A percentile compares a stretch with the other conserved stretches of the same genome.
Evolutionary conservation across 2,329 filamentous ascomycete genomes (phyloP).

Genomic region (Hirsutella rhossiliensis): DNA sequence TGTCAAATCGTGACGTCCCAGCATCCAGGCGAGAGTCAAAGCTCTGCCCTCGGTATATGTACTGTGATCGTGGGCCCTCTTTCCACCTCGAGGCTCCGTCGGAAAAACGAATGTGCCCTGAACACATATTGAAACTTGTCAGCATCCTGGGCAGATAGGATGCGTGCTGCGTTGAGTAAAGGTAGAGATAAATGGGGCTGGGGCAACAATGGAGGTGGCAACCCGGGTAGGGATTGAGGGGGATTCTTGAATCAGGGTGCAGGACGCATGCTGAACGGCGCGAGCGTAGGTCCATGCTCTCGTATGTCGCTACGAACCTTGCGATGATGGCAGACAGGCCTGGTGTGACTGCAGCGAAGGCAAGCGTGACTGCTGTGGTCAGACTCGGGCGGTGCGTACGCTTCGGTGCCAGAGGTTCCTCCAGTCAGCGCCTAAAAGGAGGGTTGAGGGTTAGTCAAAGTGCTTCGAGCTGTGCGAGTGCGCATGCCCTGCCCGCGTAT

Average conservation of each 20-base stretch:
- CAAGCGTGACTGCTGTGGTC: slow-evolving; percentile 3
- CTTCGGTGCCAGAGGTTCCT: slow-evolving; percentile 6
- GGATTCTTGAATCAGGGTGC: not conserved
- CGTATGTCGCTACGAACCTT: slow-evolving; percentile 7
- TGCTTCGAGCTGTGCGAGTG: not conserved
- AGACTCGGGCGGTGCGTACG: slow-evolving; percentile 3
- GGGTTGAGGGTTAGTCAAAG: slow-evolving; percentile 3
- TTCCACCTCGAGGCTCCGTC: not conserved
- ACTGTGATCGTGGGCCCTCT: not conserved
- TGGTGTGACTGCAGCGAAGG: slow-evolving; percentile 7
- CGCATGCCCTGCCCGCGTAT: not conserved
- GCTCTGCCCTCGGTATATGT: not conserved
- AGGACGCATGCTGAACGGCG: not conserved
- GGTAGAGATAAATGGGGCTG: not conserved
- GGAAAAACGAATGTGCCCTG: not conserved
- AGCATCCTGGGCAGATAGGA: not conserved
- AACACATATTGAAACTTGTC: not conserved
- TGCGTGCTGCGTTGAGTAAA: not conserved
- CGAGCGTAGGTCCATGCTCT: not conserved
- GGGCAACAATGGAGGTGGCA: not conserved
- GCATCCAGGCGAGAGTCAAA: slow-evolving; percentile 10
- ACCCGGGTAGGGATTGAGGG: not conserved
- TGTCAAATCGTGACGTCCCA: slow-evolving; percentile 10
- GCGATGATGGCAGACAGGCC: slow-evolving; percentile 5
- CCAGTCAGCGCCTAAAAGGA: slow-evolving; percentile 3